These are phyloP conservation scores for Sphagnum magellanicum DNA, from an alignment of 228 moss, liverwort and hornwort genomes.

Conservation along the genomic window DNA sequence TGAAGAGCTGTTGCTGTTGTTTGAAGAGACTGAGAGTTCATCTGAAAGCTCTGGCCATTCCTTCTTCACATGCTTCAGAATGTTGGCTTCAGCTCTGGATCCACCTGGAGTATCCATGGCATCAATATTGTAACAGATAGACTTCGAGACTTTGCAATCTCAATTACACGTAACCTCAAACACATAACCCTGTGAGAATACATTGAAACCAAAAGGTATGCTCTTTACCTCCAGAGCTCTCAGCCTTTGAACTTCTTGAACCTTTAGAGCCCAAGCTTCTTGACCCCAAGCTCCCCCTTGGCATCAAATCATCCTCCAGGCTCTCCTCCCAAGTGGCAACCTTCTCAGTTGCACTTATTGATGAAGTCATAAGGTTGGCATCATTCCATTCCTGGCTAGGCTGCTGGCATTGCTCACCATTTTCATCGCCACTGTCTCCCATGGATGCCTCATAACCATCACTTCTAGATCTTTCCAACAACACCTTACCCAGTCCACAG, in stretches of 20 bases:
- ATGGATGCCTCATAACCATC: conserved; percentile 54
- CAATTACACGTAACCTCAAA: background rate
- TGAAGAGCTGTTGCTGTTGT: conserved; percentile 34
- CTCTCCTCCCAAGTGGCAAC: background rate
- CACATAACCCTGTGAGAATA: background rate
- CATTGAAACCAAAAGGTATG: background rate
- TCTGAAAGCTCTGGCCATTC: conserved; percentile 33
- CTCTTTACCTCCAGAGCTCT: conserved; percentile 29
- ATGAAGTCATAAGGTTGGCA: conserved; percentile 29
- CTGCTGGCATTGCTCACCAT: conserved; percentile 29
- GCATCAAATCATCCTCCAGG: conserved; percentile 10
- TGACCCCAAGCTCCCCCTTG: conserved; percentile 17
- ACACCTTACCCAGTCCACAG: conserved; percentile 9
- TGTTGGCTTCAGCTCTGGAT: conserved; percentile 40
- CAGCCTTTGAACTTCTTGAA: conserved; percentile 31
- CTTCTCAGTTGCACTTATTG: conserved; percentile 7
- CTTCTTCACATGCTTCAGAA: conserved; percentile 25
- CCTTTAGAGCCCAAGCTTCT: conserved; percentile 36
- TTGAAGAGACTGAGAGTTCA: conserved; percentile 24
- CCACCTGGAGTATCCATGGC: conserved; percentile 16
- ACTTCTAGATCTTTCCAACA: conserved; percentile 10
- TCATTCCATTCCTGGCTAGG: conserved; percentile 33
- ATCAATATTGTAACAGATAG: conserved; percentile 4
- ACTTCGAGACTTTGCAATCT: background rate
- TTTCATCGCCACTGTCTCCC: conserved; percentile 48